Base-by-base conservation (phyloP, 2,329 filamentous ascomycete genomes). In the Orbilia blumenaviensis region DNA sequence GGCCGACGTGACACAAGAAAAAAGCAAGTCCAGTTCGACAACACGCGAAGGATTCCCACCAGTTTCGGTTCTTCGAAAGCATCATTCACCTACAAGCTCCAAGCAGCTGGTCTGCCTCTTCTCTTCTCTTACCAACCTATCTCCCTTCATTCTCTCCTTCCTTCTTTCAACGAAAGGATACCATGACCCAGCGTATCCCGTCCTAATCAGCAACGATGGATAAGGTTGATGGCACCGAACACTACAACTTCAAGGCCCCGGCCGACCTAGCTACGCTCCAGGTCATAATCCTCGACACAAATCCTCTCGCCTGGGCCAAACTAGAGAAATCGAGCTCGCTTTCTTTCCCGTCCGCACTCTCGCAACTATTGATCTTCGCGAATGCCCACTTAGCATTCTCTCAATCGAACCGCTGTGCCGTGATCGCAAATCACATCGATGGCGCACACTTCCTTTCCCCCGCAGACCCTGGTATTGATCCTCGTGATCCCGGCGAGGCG, bases 301-400 rank as follows among this genome's bases (percentile, higher is more conserved):
- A 99, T 82, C 95, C 95, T 1, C 91, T 94, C 80, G 94, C 95
- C 80, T 97, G 95, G 95, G 89, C 92, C 5, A 87, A 92, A 75
- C 88, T 98, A 48, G 86, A 90, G 76, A 34, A 52, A 5, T 58
- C 71, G 1, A 84, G 89, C 68, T 88, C 88, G 32, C 89, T 98
- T 6, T 89, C 94, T 27, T 88, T 99, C 76, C 92, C 92, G 58
- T 90, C 91, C 81, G 93, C 93, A 77, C 86, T 99, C 75, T 92
- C 94, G 77, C 91, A 94, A 84, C 88, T 98, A 78, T 90, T 98
- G 81, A 91, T 99, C 85, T 98, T 97, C 84, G 90, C 97, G 84
- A 98, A 99, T 83, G 93, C 94, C 66, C 96, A 99, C 82, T 88
- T 99, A 32, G 93, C 95, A 79, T 94, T 94, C 82, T 96, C 94